Evolutionary conservation across 768 basidiomycete genomes (phyloP), one percentile per base, ranked within the genome.

Genomic region (Trametes villosa): DNA sequence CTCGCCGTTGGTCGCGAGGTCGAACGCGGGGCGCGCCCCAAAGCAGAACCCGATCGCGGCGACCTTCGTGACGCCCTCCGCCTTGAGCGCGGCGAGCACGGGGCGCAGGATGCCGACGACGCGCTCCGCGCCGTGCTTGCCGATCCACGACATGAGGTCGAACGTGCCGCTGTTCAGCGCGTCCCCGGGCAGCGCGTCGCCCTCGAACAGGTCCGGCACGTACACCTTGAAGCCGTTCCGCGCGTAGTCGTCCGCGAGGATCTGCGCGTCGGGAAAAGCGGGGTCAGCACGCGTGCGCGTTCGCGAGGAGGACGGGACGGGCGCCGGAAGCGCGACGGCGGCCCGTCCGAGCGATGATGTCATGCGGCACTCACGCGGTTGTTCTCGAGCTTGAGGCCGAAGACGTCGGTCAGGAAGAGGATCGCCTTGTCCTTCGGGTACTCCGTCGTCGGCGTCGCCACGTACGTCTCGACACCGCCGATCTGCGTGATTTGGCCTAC

Each of bases 41-140:
- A 82, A 86, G 76, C 91, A 92, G 76, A 85, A 91, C 3, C 87
- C 88, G 5, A 81, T 81, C 0, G 85, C 84, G 0, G 76, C 88
- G 57, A 92, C 80, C 8, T 70, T 70, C 1, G 77, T 83, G 22
- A 91, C 76, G 2, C 89, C 90, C 61, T 82, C 67, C 31, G 73
- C 81, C 68, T 85, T 86, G 60, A 92, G 79, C 0, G 76, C 82
- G 4, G 69, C 71, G 31, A 89, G 77, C 44, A 88, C 83, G 49
- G 80, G 83, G 73, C 89, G 80, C 27, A 89, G 63, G 3, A 66
- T 13, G 1, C 84, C 83, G 38, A 31, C 34, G 31, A 46, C 62
- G 27, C 26, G 34, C 18, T 66, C 68, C 12, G 68, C 51, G 11
- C 65, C 64, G 70, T 81, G 79, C 11, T 63, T 66, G 48, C 47